These are phyloP conservation scores for Rutstroemia sp. DNA, from an alignment of 2,329 filamentous ascomycete genomes.

Conservation along the genomic window DNA sequence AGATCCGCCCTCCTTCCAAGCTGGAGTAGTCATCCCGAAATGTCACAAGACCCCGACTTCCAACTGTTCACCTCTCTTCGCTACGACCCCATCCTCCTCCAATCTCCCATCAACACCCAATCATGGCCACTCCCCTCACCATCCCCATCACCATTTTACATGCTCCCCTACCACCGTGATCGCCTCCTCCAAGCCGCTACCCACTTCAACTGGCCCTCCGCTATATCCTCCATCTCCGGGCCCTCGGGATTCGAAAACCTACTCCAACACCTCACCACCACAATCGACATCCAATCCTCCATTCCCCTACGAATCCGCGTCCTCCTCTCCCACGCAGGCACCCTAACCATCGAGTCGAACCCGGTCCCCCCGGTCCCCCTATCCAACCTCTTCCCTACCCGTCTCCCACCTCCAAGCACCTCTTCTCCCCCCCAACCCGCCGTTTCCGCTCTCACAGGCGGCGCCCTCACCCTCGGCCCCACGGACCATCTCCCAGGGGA, in stretches of 20 bases:
- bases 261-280: constrained; percentile 31
- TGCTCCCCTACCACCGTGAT: constrained; percentile 71
- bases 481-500: constrained; percentile 22
- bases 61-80: constrained; percentile 64
- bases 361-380: constrained; percentile 34
- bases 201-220: constrained; percentile 48
- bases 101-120: constrained; percentile 23
- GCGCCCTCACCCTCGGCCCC: constrained; percentile 18
- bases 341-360: constrained; percentile 37
- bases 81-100: constrained; percentile 53
- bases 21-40: not conserved
- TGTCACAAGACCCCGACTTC: constrained; percentile 35
- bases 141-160: constrained; percentile 59
- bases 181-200: constrained; percentile 60
- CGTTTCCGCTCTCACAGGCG: constrained; percentile 25
- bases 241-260: constrained; percentile 39
- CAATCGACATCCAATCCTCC: constrained; percentile 23
- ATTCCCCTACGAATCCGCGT: constrained; percentile 46
- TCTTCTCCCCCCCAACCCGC: constrained; percentile 11
- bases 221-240: constrained; percentile 38
- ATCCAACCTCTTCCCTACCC: constrained; percentile 49
- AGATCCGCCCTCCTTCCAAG: no score
- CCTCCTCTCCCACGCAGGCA: constrained; percentile 43
- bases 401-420: constrained; percentile 40
- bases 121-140: constrained; percentile 37